A percentile compares a stretch with the other conserved stretches of the same genome.
Conservation (phyloP, 192 early-diverging fungal genomes). For the Podila minutissima region DNA sequence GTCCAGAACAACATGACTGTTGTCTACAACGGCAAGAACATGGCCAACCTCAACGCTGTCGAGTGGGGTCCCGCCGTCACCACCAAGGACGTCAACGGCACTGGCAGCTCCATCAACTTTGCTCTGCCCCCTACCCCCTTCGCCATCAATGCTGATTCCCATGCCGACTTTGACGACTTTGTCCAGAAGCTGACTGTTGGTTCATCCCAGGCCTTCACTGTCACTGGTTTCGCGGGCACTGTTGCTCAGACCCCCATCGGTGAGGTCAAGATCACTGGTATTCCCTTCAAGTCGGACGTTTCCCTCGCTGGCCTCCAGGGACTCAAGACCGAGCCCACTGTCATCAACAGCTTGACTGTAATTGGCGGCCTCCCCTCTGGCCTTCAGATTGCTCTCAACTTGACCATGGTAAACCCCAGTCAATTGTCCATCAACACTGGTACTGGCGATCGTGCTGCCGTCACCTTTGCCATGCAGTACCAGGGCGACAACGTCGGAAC, state of each 20-base stretch:
- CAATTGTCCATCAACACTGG: slow-evolving; percentile 58
- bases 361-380: slow-evolving; percentile 54
- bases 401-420: slow-evolving; percentile 58
- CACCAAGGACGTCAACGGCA: slow-evolving; percentile 51
- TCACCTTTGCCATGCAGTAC: slow-evolving; percentile 57
- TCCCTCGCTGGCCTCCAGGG: slow-evolving; percentile 64
- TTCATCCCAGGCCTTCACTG: slow-evolving; percentile 48
- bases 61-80: slow-evolving; percentile 50
- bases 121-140: slow-evolving; percentile 59
- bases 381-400: slow-evolving; percentile 55
- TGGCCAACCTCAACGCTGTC: slow-evolving; percentile 38
- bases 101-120: slow-evolving; percentile 56
- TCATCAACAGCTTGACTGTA: slow-evolving; percentile 65
- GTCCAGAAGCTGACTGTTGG: slow-evolving; percentile 59
- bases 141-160: slow-evolving; percentile 51
- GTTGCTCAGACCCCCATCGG: slow-evolving; percentile 66
- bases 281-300: slow-evolving; percentile 64
- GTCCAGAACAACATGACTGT: slow-evolving; percentile 64
- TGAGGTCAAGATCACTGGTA: slow-evolving; percentile 56
- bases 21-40: slow-evolving; percentile 34
- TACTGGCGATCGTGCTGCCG: slow-evolving; percentile 59
- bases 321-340: slow-evolving; percentile 58
- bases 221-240: slow-evolving; percentile 60
- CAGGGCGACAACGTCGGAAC: slow-evolving; percentile 56
- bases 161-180: slow-evolving; percentile 64